Conservation (phyloP, 768 basidiomycete species). For the Russula sp. region DNA sequence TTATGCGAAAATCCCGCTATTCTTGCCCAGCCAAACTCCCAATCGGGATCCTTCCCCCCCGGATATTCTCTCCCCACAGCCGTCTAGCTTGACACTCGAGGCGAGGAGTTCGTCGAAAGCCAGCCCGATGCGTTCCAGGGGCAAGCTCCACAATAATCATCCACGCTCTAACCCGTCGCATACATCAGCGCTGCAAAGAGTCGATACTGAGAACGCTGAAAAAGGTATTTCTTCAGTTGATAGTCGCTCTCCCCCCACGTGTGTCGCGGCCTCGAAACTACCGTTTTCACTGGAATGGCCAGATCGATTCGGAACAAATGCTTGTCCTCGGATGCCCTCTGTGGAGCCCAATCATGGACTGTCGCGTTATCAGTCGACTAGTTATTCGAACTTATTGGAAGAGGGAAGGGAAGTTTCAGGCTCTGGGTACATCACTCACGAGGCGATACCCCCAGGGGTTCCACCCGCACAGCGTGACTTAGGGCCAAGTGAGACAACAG, state of each 20-base stretch:
- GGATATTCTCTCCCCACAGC: background rate
- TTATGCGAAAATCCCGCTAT: slow-evolving; percentile 5
- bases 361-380: background rate
- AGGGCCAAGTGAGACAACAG: background rate
- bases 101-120: background rate
- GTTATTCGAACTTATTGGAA: background rate
- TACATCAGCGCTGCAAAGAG: background rate
- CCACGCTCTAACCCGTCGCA: background rate
- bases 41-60: background rate
- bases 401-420: background rate
- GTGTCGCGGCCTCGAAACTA: background rate
- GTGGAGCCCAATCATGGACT: background rate
- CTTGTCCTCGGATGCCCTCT: background rate
- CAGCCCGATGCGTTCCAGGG: background rate
- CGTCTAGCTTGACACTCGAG: background rate
- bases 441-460: background rate
- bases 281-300: background rate
- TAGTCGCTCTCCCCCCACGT: background rate
- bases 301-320: background rate
- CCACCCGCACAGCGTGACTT: background rate
- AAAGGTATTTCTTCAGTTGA: background rate
- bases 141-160: background rate
- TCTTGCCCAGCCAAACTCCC: slow-evolving; percentile 17
- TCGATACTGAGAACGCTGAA: background rate
- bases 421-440: background rate